Evolutionary conservation across 257 asterid genomes (phyloP).

Genomic region (Nicotiana obtusifolia): DNA sequence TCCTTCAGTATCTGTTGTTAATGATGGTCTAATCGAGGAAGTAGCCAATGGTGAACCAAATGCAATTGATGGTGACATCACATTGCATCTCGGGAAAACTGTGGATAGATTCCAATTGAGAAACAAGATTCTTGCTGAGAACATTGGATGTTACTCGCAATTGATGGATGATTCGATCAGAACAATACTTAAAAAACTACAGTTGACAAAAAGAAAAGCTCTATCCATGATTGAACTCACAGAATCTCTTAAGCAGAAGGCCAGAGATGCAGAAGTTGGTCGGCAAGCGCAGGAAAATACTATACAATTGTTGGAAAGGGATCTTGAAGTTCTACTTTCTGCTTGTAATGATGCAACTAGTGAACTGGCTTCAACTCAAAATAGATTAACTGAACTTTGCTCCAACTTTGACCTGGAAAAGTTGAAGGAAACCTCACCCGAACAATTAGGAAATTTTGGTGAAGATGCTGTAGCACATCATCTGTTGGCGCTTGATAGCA

Average conservation of each 20-base stretch:
- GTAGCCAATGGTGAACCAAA: slow-evolving; percentile 36
- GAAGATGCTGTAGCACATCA: slow-evolving; percentile 23
- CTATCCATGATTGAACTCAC: slow-evolving; percentile 28
- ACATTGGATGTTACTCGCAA: slow-evolving; percentile 40
- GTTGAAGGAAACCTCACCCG: slow-evolving; percentile 27
- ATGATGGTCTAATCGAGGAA: slow-evolving; percentile 33
- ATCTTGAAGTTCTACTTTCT: slow-evolving; percentile 43
- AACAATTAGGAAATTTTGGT: slow-evolving; percentile 24
- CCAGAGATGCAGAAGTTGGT: slow-evolving; percentile 43
- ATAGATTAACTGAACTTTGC: slow-evolving; percentile 33
- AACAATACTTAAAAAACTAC: slow-evolving; percentile 41
- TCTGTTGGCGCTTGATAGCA: slow-evolving; percentile 29
- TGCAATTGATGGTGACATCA: slow-evolving; percentile 45
- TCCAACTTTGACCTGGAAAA: slow-evolving; percentile 32
- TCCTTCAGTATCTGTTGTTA: slow-evolving; percentile 29
- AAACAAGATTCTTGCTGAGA: slow-evolving; percentile 57
- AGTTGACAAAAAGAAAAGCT: slow-evolving; percentile 36
- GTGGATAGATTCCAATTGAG: slow-evolving; percentile 56
- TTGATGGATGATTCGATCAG: slow-evolving; percentile 49
- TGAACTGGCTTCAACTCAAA: slow-evolving; percentile 41
- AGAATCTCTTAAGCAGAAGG: slow-evolving; percentile 46
- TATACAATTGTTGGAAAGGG: slow-evolving; percentile 44
- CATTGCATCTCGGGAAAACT: slow-evolving; percentile 43
- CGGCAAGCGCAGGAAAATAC: slow-evolving; percentile 43
- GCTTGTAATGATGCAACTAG: slow-evolving; percentile 64